Evolutionary conservation across 768 basidiomycete species (phyloP).

Genomic region (Boletus rex-veris): DNA sequence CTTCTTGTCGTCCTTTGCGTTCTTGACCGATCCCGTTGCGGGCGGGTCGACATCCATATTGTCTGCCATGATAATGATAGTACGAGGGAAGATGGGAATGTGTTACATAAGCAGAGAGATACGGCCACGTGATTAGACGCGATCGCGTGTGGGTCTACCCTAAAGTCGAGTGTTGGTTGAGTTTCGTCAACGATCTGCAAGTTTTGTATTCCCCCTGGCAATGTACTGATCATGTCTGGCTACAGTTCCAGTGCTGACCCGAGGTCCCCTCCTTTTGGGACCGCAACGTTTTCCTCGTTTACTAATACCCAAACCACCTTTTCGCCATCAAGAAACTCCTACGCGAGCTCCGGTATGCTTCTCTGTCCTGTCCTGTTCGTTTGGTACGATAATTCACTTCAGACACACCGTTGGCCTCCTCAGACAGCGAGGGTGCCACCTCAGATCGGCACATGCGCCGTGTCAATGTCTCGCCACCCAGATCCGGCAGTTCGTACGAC

Average conservation of each 20-base stretch:
- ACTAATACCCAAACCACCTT: constrained; percentile 51
- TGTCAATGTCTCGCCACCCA: constrained; percentile 51
- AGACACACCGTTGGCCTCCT: constrained; percentile 49
- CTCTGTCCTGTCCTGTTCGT: not conserved
- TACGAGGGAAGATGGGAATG: not conserved
- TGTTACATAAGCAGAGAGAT: constrained; percentile 15
- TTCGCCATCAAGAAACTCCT: constrained; percentile 60
- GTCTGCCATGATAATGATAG: constrained; percentile 44
- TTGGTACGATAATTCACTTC: constrained; percentile 3
- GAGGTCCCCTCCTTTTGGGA: constrained; percentile 63
- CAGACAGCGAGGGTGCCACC: constrained; percentile 44
- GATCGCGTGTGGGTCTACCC: constrained; percentile 40
- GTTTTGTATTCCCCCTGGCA: constrained; percentile 10
- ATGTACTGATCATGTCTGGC: constrained; percentile 40
- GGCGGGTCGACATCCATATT: constrained; percentile 69
- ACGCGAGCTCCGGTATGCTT: constrained; percentile 51
- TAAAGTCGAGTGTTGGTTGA: constrained; percentile 31
- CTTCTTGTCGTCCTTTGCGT: constrained; percentile 64
- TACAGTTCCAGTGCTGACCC: constrained; percentile 40
- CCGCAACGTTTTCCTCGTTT: constrained; percentile 52
- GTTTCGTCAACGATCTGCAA: constrained; percentile 22
- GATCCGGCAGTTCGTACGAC: constrained; percentile 39
- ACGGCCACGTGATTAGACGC: constrained; percentile 37
- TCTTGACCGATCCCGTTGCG: constrained; percentile 38
- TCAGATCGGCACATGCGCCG: constrained; percentile 50